Evolutionary conservation across 495 filamentous ascomycete species (phyloP).

Genomic region (Hypoxylon intermedium): DNA sequence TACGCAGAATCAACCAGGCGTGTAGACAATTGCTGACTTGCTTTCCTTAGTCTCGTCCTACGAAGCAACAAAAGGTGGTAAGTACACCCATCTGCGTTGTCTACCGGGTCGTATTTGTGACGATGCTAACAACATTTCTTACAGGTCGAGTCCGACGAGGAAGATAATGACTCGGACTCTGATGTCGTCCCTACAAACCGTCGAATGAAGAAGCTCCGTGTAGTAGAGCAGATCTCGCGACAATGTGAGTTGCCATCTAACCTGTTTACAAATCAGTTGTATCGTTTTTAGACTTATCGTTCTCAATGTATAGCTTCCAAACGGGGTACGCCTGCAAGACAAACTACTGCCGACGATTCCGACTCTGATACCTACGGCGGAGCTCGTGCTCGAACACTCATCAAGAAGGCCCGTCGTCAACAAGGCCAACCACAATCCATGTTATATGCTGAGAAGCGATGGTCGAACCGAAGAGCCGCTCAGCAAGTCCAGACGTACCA

Average conservation of each 20-base stretch:
- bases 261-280: neutral
- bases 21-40: constrained; percentile 45
- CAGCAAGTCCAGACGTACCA: constrained; percentile 81
- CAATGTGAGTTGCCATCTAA: constrained; percentile 48
- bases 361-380: constrained; percentile 79
- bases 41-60: constrained; percentile 55
- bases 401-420: constrained; percentile 75
- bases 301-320: constrained; percentile 64
- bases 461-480: constrained; percentile 86
- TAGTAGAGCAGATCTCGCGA: constrained; percentile 57
- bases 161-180: constrained; percentile 73
- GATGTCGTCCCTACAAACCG: constrained; percentile 62
- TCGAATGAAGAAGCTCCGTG: constrained; percentile 56
- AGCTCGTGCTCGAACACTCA: constrained; percentile 67
- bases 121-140: constrained; percentile 34
- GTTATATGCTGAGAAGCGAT: constrained; percentile 77
- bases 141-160: constrained; percentile 76
- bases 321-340: constrained; percentile 65
- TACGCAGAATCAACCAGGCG: constrained; percentile 51
- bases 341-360: constrained; percentile 66
- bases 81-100: constrained; percentile 33
- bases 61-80: constrained; percentile 60
- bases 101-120: neutral
- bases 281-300: constrained; percentile 36
- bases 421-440: constrained; percentile 65